Conservation (phyloP, 495 filamentous ascomycete species). For the Penicillium lividum region DNA sequence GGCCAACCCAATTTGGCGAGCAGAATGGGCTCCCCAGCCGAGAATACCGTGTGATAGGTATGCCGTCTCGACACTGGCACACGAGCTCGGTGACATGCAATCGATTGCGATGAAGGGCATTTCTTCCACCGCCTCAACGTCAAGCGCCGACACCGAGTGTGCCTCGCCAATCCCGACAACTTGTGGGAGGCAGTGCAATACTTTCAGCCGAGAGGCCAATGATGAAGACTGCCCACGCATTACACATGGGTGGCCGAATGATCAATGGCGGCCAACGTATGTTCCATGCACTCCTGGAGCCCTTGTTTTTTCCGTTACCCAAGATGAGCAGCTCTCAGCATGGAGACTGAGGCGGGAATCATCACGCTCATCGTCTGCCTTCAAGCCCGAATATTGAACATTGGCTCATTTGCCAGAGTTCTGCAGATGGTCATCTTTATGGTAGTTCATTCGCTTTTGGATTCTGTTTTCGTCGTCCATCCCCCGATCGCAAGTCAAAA, state of each 20-base stretch:
- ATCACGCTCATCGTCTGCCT: constrained; percentile 4
- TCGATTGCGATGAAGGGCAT: neutral
- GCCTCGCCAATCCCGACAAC: neutral
- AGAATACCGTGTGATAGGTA: constrained; percentile 5
- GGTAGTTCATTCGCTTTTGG: neutral
- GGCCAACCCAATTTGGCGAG: constrained; percentile 6
- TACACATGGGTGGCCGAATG: neutral
- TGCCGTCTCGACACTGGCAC: neutral
- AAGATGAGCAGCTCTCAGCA: neutral
- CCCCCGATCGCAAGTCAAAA: too few relatives aligned
- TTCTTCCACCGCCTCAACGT: neutral
- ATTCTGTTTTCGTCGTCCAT: neutral
- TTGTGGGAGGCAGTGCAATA: neutral
- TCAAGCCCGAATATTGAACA: constrained; percentile 3
- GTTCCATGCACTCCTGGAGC: neutral
- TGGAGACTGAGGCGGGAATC: constrained; percentile 1
- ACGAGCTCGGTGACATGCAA: neutral
- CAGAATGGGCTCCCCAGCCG: neutral
- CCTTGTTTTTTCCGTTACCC: neutral
- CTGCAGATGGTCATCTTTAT: neutral
- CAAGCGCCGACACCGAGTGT: neutral
- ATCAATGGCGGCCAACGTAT: neutral
- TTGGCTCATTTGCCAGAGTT: constrained; percentile 3
- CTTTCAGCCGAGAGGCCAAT: neutral
- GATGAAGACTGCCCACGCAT: neutral